Evolutionary conservation across 1,284 basidiomycete species (phyloP), one percentile per base, ranked within the genome.

Genomic region (Pseudozyma flocculosa): DNA sequence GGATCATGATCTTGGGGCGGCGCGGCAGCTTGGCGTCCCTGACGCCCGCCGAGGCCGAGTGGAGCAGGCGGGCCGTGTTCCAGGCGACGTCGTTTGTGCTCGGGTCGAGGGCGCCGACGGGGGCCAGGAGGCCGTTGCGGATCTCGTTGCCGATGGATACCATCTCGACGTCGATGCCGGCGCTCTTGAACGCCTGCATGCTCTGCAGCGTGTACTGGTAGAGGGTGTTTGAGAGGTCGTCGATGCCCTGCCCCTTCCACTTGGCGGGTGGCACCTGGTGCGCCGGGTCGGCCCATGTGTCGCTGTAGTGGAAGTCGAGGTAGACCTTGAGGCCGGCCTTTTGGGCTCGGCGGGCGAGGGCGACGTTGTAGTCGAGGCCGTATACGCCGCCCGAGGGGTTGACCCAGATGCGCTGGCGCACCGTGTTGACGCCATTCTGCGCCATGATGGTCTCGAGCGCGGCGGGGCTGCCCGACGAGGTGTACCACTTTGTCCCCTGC

Each of bases 141-240:
- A 46, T 30, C 21, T 46, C 44, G 18, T 46, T 46, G 22, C 44
- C 44, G n/a, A 46, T 34, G 3, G 23, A 29, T 5, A 46, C 22
- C 8, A 30, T 17, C 18, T 26, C 44, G 3, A 38, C 14, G 10
- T 13, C 4, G 34, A 34, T 30, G 30, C 9, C 32, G 18, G 15
- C n/a, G 8, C 4, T 7, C 17, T 26, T 32, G 34, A 46, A 46
- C 7, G 11, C 22, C 4, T 46, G 4, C 15, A 34, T 10, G 17
- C 29, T 32, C 22, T 30, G 18, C 7, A 7, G 9, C 14, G 22
- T 37, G 44, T 46, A 34, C 10, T 26, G 14, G 21, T 46, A 46
- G 23, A 46, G 11, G 15, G 21, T 32, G n/a, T 19, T 13, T 24
- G 32, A 7, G 22, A 46, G 32, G 17, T 24, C 17, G 18, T 46